Evolutionary conservation across 2,329 filamentous ascomycete species (phyloP).

Genomic region (Coniochaeta sp.): DNA sequence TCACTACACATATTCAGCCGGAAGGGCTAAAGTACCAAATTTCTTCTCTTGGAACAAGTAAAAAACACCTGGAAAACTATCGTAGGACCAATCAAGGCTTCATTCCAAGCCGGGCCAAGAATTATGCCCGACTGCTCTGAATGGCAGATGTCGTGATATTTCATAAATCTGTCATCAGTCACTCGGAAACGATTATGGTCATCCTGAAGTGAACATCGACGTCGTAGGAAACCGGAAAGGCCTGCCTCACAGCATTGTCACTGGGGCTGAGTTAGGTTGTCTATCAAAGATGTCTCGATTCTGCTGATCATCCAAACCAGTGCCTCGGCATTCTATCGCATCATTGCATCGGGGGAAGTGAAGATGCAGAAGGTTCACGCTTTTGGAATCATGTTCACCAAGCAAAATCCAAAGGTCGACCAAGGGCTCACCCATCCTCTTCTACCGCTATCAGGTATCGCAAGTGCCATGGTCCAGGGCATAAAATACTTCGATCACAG

Average conservation of each 20-base stretch:
- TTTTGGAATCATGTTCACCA: neutral
- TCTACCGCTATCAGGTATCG: neutral
- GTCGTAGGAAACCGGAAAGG: too few relatives aligned
- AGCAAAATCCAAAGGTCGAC: neutral
- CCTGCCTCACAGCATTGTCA: too few relatives aligned
- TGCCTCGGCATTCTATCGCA: neutral
- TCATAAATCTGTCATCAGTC: neutral
- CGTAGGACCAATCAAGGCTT: neutral
- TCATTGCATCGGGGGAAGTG: neutral
- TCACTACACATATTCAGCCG: neutral
- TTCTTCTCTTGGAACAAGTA: neutral
- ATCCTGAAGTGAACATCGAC: too few relatives aligned
- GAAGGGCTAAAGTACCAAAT: neutral
- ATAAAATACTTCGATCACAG: too few relatives aligned
- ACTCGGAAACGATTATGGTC: neutral
- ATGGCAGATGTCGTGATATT: neutral
- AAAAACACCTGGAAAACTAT: neutral
- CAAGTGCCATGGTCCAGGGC: neutral
- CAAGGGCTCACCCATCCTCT: neutral
- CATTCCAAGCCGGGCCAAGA: neutral
- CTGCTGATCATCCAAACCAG: too few relatives aligned
- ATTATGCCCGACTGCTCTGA: neutral
- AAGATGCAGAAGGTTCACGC: neutral
- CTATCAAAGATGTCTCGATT: too few relatives aligned
- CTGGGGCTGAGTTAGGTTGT: too few relatives aligned